Evolutionary conservation across 495 filamentous ascomycete genomes (phyloP), one percentile per base, ranked within the genome.

Genomic region (Chaetomium cochliodes): DNA sequence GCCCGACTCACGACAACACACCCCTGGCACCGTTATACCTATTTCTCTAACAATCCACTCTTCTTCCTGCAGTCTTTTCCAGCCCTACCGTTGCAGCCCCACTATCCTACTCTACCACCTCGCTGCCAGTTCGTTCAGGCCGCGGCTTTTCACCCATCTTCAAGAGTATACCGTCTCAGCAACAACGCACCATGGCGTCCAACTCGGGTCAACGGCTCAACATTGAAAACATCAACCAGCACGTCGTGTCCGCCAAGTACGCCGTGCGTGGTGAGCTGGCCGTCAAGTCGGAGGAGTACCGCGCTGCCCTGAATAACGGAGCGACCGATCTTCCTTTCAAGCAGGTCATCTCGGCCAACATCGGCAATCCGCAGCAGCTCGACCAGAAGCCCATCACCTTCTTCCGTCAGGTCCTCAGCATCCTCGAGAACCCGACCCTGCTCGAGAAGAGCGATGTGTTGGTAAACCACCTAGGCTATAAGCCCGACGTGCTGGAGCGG

Each of bases 341-440:
- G 67, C 82, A 90, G 65, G 87, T 98, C 71, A 93, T 98, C 77
- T 91, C 90, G 60, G 94, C 94, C 77, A 98, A 98, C 77, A 98
- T 98, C 73, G 94, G 96, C 68, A 98, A 98, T 80, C 94, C 96
- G 8, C 94, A 98, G 74, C 96, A 98, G 78, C 88, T 98, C 61
- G 94, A 96, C 78, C 94, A 98, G 82, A 94, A 97, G 82, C 94
- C 94, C 69, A 92, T 98, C 72, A 98, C 93, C 68, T 98, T 96
- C 84, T 96, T 98, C 88, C 88, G 94, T 62, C 96, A 98, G 79
- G 96, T 98, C 13, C 83, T 96, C 72, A 97, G 92, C 81, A 77
- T 98, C 55, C 81, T 98, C 60, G 94, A 98, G 79, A 92, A 97
- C 81, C 94, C 94, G 4, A 66, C 77, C 51, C 81, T 98, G 11